A percentile compares a stretch with the other conserved stretches of the same genome.
phyloP scores from a whole-genome alignment of 2,329 filamentous ascomycete species.

The Exophiala sp. region DNA sequence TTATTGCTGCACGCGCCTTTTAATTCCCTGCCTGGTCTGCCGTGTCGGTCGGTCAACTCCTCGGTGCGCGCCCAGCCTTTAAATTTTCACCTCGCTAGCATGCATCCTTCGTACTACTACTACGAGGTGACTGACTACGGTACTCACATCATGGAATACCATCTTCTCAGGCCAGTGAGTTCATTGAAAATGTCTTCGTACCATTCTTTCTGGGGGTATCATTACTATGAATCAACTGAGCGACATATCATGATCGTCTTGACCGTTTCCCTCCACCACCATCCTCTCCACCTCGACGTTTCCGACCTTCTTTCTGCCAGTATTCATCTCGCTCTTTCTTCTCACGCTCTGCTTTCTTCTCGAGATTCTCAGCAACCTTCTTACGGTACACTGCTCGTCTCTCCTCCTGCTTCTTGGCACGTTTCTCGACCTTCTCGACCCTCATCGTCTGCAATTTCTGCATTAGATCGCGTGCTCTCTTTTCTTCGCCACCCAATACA shows the following conservation, averaged over 20 bases:
- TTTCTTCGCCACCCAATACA: constrained; percentile 81
- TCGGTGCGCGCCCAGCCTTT: background rate
- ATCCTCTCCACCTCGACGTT: constrained; percentile 58
- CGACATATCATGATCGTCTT: constrained; percentile 3
- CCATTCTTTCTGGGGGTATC: constrained; percentile 1
- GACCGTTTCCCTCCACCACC: constrained; percentile 43
- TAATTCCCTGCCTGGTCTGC: background rate
- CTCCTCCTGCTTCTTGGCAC: constrained; percentile 82
- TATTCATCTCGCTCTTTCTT: constrained; percentile 90
- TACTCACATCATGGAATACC: no score
- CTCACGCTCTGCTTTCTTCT: constrained; percentile 82
- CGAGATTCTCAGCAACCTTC: constrained; percentile 75
- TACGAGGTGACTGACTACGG: no score
- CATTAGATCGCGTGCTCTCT: constrained; percentile 81
- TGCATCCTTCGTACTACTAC: background rate
- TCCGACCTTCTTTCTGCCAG: constrained; percentile 87
- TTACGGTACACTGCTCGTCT: constrained; percentile 73
- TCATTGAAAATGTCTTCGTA: no score
- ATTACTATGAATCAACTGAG: background rate
- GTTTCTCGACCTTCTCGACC: constrained; percentile 85
- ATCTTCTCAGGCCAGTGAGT: no score
- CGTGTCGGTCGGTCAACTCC: background rate
- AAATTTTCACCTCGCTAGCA: constrained; percentile 3
- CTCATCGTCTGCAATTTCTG: constrained; percentile 87
- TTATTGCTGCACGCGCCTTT: background rate